Base-by-base conservation (phyloP, 306 rosid genomes). In the Dryas alaskensis region DNA sequence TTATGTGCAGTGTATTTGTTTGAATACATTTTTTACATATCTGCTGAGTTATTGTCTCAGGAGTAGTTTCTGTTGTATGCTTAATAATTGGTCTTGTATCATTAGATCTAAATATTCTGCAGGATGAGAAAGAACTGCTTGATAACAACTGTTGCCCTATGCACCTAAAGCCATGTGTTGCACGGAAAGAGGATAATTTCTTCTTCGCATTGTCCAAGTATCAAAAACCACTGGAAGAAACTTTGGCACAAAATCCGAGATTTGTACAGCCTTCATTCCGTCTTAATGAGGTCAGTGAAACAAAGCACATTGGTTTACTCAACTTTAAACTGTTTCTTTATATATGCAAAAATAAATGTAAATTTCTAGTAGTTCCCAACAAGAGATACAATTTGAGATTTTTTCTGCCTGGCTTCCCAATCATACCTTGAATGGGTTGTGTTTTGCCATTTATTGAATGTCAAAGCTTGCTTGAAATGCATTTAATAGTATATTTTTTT, bases 51-150 rank as follows among this genome's bases (percentile, higher is more conserved):
- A 1, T 46, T 73, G 80, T 39, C 17, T 64, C 62, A 16, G 52
- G 54, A 57, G 31, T 67, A 47, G 60, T 59, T 69, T 76, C 67
- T 60, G 61, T 17, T 72, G 54, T 73, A 55, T 16, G 52, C 67
- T 65, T 69, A 4, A 67, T 67, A 4, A 10, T 5, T 75, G 70
- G 43, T 69, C 67, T 59, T 5, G 66, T 73, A 67, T 60, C 58
- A 50, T 67, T 71, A 73, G 45, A 40, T 79, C 27, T 66, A 11
- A 57, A 45, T 63, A 42, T 70, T 74, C 60, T 73, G 75, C 87
- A 94, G 99, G 99, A 92, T 73, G 96, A 89, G 84, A 94, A 92
- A 73, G 99, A 92, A 76, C 83, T 94, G 76, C 86, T 92, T 76
- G 97, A 84, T 40, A 79, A 91, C 80, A 88, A 88, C 69, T 83